These are phyloP conservation scores for Coemansia sp. DNA, from an alignment of 192 early-diverging fungal genomes.

Conservation along the genomic window DNA sequence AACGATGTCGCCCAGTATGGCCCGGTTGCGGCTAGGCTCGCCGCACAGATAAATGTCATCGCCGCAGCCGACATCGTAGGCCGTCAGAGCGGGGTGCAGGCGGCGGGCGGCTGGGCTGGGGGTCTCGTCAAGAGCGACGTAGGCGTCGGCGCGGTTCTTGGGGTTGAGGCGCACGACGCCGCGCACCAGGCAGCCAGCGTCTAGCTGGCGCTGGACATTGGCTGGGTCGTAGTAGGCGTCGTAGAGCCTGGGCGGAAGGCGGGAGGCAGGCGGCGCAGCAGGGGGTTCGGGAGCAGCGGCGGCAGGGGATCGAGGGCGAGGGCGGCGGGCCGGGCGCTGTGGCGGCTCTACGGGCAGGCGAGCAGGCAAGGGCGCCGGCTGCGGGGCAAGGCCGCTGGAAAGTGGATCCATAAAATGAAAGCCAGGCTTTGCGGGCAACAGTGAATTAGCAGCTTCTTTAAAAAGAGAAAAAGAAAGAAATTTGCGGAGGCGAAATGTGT, in stretches of 20 bases:
- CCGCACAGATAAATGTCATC: conserved; percentile 72
- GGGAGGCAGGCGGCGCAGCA: no score
- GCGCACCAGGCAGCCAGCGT: conserved; percentile 54
- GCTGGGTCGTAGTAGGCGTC: conserved; percentile 20
- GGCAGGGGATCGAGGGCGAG: background rate
- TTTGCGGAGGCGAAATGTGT: no score
- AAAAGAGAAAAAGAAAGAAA: background rate
- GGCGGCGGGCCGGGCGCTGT: background rate
- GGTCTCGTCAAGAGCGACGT: conserved; percentile 72
- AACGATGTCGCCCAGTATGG: conserved; percentile 83
- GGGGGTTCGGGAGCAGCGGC: no score
- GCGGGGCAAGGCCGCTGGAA: no score
- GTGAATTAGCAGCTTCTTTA: no score
- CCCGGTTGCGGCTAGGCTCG: conserved; percentile 76
- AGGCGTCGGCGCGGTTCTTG: conserved; percentile 78
- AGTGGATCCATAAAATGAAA: no score
- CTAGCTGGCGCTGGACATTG: conserved; percentile 4
- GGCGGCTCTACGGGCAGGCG: background rate
- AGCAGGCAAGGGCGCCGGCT: no score
- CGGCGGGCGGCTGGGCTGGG: conserved; percentile 14
- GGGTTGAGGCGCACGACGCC: conserved; percentile 85
- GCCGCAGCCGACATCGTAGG: conserved; percentile 41
- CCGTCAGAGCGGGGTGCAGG: conserved; percentile 13
- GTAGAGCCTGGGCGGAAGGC: conserved; percentile 5
- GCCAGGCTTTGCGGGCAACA: no score